phyloP scores from a whole-genome alignment of 345 rosid genomes.

The Euphorbia lathyris region DNA sequence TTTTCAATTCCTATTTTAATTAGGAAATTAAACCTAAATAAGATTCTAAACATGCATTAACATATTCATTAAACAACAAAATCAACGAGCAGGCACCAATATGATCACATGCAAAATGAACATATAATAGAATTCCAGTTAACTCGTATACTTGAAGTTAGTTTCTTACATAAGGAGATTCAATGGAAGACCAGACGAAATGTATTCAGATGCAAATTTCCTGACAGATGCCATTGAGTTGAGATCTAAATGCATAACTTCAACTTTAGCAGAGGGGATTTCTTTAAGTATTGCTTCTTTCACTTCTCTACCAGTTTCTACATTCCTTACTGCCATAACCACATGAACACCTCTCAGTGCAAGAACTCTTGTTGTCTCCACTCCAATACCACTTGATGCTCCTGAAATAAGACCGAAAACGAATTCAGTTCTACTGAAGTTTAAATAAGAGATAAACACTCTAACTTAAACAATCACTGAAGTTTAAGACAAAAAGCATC shows the following conservation, averaged over 20 bases:
- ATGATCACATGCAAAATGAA: not conserved
- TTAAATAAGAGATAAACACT: not conserved
- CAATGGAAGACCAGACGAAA: constrained; percentile 31
- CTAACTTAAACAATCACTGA: not conserved
- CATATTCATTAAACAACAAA: not conserved
- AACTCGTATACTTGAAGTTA: not conserved
- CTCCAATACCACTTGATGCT: no score
- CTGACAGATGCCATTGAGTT: constrained; percentile 39
- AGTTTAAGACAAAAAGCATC: no score
- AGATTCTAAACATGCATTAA: no score
- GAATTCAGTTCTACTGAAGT: not conserved
- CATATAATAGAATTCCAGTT: not conserved
- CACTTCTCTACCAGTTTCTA: constrained; percentile 29
- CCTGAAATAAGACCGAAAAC: not conserved
- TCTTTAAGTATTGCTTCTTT: constrained; percentile 34
- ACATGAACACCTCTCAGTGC: constrained; percentile 28
- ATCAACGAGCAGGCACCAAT: not conserved
- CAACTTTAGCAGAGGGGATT: constrained; percentile 25
- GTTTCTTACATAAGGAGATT: constrained; percentile 41
- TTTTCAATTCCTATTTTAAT: no score
- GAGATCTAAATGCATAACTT: constrained; percentile 40
- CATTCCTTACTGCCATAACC: constrained; percentile 33
- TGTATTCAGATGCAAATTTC: constrained; percentile 34
- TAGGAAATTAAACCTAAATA: no score
- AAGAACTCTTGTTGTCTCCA: constrained; percentile 6